phyloP scores from a whole-genome alignment of 495 filamentous ascomycete species.

The Hypoxylon trugodes region DNA sequence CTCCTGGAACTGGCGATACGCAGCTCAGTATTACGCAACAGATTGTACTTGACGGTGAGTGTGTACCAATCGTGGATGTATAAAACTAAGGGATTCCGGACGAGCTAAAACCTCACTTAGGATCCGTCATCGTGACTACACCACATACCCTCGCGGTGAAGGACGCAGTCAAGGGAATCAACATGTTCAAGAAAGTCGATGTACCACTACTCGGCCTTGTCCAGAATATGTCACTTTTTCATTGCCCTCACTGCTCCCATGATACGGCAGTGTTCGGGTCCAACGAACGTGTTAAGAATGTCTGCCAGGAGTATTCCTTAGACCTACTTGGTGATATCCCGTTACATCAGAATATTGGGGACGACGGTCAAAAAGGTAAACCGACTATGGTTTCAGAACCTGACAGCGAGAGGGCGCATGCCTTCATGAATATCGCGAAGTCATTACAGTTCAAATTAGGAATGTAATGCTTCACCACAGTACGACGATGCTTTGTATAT shows the following conservation, averaged over 20 bases:
- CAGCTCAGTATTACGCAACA: slow-evolving; percentile 95
- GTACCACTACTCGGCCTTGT: slow-evolving; percentile 86
- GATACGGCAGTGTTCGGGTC: slow-evolving; percentile 82
- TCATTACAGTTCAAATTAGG: slow-evolving; percentile 64
- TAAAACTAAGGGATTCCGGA: background rate
- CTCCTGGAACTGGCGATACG: slow-evolving; percentile 93
- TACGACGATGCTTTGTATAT: background rate
- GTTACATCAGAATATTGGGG: slow-evolving; percentile 84
- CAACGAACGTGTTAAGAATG: slow-evolving; percentile 53
- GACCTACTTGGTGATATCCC: slow-evolving; percentile 89
- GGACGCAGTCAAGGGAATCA: slow-evolving; percentile 88
- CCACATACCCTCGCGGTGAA: slow-evolving; percentile 90
- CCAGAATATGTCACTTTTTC: slow-evolving; percentile 92
- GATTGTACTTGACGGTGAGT: slow-evolving; percentile 76
- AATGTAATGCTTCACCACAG: slow-evolving; percentile 26
- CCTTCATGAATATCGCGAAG: slow-evolving; percentile 75
- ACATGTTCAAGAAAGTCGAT: slow-evolving; percentile 87
- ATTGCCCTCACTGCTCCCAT: slow-evolving; percentile 77
- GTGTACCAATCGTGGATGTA: background rate
- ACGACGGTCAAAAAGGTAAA: slow-evolving; percentile 87
- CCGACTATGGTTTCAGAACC: slow-evolving; percentile 91
- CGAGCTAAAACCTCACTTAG: slow-evolving; percentile 45
- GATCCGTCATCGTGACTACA: slow-evolving; percentile 89
- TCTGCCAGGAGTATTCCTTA: slow-evolving; percentile 67
- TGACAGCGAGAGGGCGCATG: slow-evolving; percentile 70